Base-by-base conservation (phyloP, 2,329 filamentous ascomycete species). In the Colletotrichum tamarilloi region DNA sequence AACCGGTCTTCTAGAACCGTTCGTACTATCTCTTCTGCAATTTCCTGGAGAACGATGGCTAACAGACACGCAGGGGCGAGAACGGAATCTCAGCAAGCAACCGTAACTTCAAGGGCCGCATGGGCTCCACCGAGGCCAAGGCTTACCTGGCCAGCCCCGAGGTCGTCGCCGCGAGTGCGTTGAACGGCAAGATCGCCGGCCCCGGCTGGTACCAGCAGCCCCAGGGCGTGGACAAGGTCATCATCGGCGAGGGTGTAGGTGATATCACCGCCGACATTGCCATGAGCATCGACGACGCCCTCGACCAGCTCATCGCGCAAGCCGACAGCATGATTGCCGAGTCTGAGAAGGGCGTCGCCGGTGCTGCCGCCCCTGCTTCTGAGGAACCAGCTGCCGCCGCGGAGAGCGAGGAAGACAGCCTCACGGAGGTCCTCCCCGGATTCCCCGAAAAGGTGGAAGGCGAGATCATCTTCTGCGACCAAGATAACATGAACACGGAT, bases 141-240 rank as follows among this genome's bases (percentile, higher is more conserved):
- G 94, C 95, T 0, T 98, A 98, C 80, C 91, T 98, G 1, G 93
- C 92, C 6, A 96, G 93, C 76, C 95, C 97, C 1, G 95, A 98
- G 79, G 92, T 98, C 2, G 96, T 98, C 0, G 96, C 96, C 4
- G 95, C 97, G 8, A 97, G 94, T 78, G 96, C 96, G 2, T 84
- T 98, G 0, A 78, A 86, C 19, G 94, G 94, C 14, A 88, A 88
- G 74, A 95, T 95, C 46, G 85, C 91, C 11, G 93, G 95, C 0
- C 94, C 96, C 1, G 94, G 93, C 28, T 92, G 89, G 88, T 98
- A 97, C 80, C 81, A 94, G 81, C 88, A 89, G 78, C 93, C 94
- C 0, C 90, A 92, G 67, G 91, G 89, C 62, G 90, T 91, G 46
- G 84, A 89, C 67, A 91, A 94, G 80, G 92, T 92, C 70, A 88